Percentiles rank a stretch among this genome's conserved stretches.
Evolutionary conservation across 2,329 filamentous ascomycete species (phyloP).

Genomic region (Ascocoryne sarcoides): DNA sequence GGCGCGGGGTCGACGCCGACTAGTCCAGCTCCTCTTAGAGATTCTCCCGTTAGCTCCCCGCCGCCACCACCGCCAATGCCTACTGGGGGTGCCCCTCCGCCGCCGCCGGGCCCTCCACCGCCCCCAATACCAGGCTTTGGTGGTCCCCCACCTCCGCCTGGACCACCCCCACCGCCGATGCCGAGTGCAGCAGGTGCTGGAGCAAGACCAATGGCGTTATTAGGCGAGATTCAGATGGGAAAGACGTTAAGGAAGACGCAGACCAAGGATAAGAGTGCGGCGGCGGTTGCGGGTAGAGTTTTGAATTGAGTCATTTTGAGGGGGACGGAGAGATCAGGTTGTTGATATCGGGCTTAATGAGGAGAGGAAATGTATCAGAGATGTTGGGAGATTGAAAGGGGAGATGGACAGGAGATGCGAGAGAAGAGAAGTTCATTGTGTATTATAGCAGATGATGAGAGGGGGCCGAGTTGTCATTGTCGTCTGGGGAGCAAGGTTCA

Average conservation of each 20-base stretch:
- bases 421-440: too few relatives aligned
- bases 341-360: too few relatives aligned
- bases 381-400: too few relatives aligned
- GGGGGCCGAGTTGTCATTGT: too few relatives aligned
- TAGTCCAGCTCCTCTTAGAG: conserved; percentile 31
- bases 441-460: too few relatives aligned
- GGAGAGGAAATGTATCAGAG: too few relatives aligned
- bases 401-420: too few relatives aligned
- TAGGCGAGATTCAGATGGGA: conserved; percentile 78
- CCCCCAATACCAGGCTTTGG: conserved; percentile 28
- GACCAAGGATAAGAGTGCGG: conserved; percentile 76
- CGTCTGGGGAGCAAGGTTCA: too few relatives aligned
- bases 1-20: conserved; percentile 41
- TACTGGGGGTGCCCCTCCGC: conserved; percentile 23
- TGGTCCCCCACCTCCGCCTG: conserved; percentile 32
- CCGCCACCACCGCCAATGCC: conserved; percentile 34
- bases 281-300: conserved; percentile 69
- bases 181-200: conserved; percentile 28
- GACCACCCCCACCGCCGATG: conserved; percentile 26
- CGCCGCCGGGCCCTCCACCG: conserved; percentile 29
- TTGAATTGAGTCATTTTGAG: conserved; percentile 32
- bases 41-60: conserved; percentile 36
- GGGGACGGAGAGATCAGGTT: too few relatives aligned
- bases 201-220: conserved; percentile 51
- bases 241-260: conserved; percentile 74